Percentiles rank a stretch among this genome's conserved stretches.
These are phyloP conservation scores for Quercus alba DNA, from an alignment of 306 rosid genomes.

Conservation along the genomic window DNA sequence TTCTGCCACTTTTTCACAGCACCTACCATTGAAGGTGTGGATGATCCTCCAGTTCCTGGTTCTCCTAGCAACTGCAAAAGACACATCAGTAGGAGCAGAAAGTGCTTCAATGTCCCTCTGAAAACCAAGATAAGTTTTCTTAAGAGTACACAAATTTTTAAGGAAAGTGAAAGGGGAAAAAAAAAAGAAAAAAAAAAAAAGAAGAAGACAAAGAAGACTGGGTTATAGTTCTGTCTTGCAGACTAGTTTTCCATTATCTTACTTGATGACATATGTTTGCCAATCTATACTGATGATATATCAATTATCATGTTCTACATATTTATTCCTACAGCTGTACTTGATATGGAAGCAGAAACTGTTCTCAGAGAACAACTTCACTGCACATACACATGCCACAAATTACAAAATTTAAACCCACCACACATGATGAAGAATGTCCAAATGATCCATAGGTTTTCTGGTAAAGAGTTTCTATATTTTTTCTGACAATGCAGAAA, in stretches of 20 bases:
- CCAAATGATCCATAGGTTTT: neutral
- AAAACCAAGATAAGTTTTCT: neutral
- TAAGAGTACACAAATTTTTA: neutral
- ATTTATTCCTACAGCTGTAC: neutral
- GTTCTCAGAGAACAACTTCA: neutral
- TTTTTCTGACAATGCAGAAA: neutral
- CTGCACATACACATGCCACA: neutral
- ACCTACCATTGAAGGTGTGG: slow-evolving; percentile 98
- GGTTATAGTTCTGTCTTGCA: neutral
- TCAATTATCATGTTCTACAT: neutral
- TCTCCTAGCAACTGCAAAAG: slow-evolving; percentile 82
- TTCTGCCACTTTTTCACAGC: slow-evolving; percentile 96
- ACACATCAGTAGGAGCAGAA: slow-evolving; percentile 20
- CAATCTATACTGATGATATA: neutral
- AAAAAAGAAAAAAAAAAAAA: too few species aligned
- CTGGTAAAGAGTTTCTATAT: neutral
- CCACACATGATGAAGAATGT: neutral
- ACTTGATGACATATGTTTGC: neutral
- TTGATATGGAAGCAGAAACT: neutral
- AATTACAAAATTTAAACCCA: neutral
- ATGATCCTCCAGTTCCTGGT: slow-evolving; percentile 96
- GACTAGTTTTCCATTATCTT: neutral
- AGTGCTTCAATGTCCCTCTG: slow-evolving; percentile 2
- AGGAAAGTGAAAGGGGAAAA: neutral
- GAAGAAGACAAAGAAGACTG: neutral